Base-by-base conservation (phyloP, 2,329 filamentous ascomycete genomes). In the Nigrospora osmanthi region DNA sequence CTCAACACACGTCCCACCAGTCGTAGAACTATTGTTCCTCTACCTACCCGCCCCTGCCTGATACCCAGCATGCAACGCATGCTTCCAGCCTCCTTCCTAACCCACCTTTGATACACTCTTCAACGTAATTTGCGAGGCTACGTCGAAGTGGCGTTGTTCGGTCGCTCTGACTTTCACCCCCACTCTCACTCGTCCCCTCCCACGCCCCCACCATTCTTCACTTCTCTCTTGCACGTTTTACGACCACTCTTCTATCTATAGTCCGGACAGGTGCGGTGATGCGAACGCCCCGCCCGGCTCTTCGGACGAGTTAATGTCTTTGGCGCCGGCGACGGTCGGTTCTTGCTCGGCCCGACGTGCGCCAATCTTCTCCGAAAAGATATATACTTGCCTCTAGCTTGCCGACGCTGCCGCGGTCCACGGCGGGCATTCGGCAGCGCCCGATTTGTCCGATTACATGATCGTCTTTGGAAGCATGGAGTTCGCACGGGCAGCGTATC, bases 1-100 rank as follows among this genome's bases (percentile, higher is more conserved):
- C 86, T 47, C 85, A 89, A 58, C 87, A 88, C 69, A 83, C 87
- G 58, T 85, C 87, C 54, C 87, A 90, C 65, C 85, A 87, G 68
- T 83, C 85, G 67, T 89, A 72, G 71, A 58, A 47, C 40, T 33
- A 42, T 30, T 7, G 17, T 16, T 31, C 47, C 46, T 46, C 51
- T 42, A 56, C 60, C 54, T 33, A 35, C 57, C 58, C 58, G 58
- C 40, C 43, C 43, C 53, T 53, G 47, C 54, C 67, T 72, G 71
- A 80, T 80, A 78, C 76, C 76, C 73, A 71, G 68, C 72, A 72
- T 71, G 70, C 71, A 72, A 75, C 75, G 71, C 68, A 72, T 70
- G 65, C 58, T 23, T 23, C 61, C 58, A 69, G 64, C 62, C 58
- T 62, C 51, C 59, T 61, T 56, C 52, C 55, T 41, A 54, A 54